These are phyloP conservation scores for Scheffersomyces ergatensis DNA, from an alignment of 805 yeast genomes.

Conservation along the genomic window DNA sequence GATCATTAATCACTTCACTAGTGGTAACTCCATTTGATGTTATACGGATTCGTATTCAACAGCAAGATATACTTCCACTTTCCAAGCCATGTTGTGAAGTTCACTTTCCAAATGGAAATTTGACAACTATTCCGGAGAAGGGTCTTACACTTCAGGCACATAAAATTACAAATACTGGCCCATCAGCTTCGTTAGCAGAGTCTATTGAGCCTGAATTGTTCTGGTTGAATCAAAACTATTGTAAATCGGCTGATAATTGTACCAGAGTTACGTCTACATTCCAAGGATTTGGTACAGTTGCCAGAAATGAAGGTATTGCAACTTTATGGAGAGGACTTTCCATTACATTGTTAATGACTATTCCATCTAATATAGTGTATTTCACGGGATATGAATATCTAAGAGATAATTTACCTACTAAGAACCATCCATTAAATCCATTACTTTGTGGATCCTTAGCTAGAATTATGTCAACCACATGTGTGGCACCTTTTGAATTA, in stretches of 20 bases:
- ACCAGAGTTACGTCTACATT: constrained; percentile 63
- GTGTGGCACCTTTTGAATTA: constrained; percentile 84
- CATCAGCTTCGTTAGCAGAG: constrained; percentile 23
- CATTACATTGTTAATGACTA: constrained; percentile 79
- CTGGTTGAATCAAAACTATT: constrained; percentile 35
- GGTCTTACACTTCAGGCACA: constrained; percentile 28
- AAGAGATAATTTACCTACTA: constrained; percentile 61
- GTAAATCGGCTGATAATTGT: constrained; percentile 38
- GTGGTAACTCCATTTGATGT: constrained; percentile 83
- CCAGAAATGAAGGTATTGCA: constrained; percentile 65
- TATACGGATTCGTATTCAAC: constrained; percentile 72
- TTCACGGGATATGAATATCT: constrained; percentile 90
- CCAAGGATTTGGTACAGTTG: constrained; percentile 68
- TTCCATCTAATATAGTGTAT: constrained; percentile 91
- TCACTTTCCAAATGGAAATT: constrained; percentile 4
- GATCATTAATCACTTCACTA: constrained; percentile 68
- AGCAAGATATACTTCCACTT: constrained; percentile 58
- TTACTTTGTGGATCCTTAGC: constrained; percentile 84
- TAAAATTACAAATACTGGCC: constrained; percentile 23
- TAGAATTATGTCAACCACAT: constrained; percentile 76
- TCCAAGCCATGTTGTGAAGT: constrained; percentile 23
- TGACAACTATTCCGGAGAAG: constrained; percentile 13
- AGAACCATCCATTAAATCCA: constrained; percentile 62
- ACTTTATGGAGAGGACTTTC: constrained; percentile 91
- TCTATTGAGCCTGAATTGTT: constrained; percentile 33